Evolutionary conservation across 2,329 filamentous ascomycete genomes (phyloP).

Genomic region (Fusarium sarcochroum): DNA sequence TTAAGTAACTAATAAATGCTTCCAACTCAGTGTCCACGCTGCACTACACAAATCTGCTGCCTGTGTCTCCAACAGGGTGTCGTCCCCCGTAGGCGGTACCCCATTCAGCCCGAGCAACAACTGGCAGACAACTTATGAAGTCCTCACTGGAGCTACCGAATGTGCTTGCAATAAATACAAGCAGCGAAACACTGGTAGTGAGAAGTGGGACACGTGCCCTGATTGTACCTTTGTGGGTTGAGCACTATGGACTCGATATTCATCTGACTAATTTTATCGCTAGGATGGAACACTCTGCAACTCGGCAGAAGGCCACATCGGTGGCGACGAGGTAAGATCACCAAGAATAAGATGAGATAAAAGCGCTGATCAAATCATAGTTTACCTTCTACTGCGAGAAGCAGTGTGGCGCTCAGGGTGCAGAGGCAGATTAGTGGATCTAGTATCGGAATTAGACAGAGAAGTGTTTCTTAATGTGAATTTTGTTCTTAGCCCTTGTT

Average conservation of each 20-base stretch:
- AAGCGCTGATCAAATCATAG: neutral
- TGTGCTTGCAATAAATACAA: constrained; percentile 31
- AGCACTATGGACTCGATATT: accelerated
- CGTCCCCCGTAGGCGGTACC: neutral
- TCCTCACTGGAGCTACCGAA: constrained; percentile 21
- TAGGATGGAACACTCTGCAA: constrained; percentile 32
- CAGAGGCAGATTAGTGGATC: constrained; percentile 11
- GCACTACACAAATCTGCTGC: constrained; percentile 30
- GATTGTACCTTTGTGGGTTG: constrained; percentile 33
- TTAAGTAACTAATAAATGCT: no score
- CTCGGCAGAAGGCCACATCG: constrained; percentile 36
- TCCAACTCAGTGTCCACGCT: constrained; percentile 1
- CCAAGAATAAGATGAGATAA: neutral
- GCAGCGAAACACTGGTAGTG: constrained; percentile 23
- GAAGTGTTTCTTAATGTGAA: no score
- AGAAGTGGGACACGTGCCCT: constrained; percentile 34
- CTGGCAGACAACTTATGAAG: constrained; percentile 27
- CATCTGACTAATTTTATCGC: accelerated
- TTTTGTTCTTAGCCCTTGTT: no score
- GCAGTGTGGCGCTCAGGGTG: constrained; percentile 19
- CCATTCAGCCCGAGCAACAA: constrained; percentile 32
- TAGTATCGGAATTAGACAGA: no score
- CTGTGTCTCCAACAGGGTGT: constrained; percentile 16
- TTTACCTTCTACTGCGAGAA: constrained; percentile 24
- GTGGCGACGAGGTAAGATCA: constrained; percentile 37